Percentiles rank a stretch among this genome's conserved stretches.
These are phyloP conservation scores for Termitomyces sp. DNA, from an alignment of 768 basidiomycete species.

Conservation along the genomic window DNA sequence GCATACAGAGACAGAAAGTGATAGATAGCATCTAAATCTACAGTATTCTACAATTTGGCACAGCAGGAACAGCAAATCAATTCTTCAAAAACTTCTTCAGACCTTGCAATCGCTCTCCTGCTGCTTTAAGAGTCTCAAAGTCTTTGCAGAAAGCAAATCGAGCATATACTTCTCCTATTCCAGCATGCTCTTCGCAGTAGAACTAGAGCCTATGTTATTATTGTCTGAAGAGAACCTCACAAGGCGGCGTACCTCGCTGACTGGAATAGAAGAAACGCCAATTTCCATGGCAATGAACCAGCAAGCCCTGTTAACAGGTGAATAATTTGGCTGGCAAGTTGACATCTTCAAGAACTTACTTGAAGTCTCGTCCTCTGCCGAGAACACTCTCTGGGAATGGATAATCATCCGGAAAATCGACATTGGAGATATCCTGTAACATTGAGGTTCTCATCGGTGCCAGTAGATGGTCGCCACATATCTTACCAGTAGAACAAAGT, in stretches of 20 bases:
- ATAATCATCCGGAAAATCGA: constrained; percentile 83
- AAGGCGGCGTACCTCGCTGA: constrained; percentile 75
- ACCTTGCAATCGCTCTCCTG: constrained; percentile 77
- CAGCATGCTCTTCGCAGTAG: constrained; percentile 84
- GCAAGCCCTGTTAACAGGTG: constrained; percentile 54
- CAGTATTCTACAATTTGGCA: constrained; percentile 6
- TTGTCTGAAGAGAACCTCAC: constrained; percentile 1
- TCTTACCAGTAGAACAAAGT: constrained; percentile 82
- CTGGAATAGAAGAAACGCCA: constrained; percentile 90
- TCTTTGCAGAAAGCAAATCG: constrained; percentile 98
- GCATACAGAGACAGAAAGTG: neutral
- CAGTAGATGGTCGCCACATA: neutral
- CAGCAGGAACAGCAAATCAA: neutral
- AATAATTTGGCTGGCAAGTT: neutral
- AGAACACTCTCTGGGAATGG: constrained; percentile 72
- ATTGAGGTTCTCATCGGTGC: neutral
- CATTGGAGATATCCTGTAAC: constrained; percentile 65
- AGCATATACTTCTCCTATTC: constrained; percentile 82
- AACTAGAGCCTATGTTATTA: constrained; percentile 48
- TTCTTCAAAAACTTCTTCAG: constrained; percentile 60
- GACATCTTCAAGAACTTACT: constrained; percentile 30
- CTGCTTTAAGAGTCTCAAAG: constrained; percentile 71
- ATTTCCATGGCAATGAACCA: constrained; percentile 94
- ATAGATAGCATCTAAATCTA: constrained; percentile 1
- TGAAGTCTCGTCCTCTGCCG: constrained; percentile 87